Evolutionary conservation across 768 basidiomycete species (phyloP), one percentile per base, ranked within the genome.

Genomic region (Neoboletus magnificus): DNA sequence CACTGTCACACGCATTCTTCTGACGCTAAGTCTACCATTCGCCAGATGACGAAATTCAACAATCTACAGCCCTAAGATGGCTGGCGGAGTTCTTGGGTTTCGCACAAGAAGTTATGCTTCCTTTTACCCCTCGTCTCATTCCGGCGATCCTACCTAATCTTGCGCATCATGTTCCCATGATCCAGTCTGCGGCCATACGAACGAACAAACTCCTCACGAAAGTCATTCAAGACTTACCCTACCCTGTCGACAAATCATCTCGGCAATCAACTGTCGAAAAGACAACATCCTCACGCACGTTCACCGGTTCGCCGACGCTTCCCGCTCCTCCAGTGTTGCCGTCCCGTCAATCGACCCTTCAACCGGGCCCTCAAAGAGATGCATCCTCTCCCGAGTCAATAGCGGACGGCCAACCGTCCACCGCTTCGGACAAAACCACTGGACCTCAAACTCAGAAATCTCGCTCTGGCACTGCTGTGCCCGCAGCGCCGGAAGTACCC

Each of bases 31-130:
- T 30, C 48, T 8, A 48, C 50, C 15, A 39, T 44, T 50, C 36
- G 25, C 22, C 54, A 49, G 97, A 98, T 64, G 91, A 93, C 57
- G 94, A 96, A 66, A 91, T 96, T 29, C 94, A 97, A 60, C 93
- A 97, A 63, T 91, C 91, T 0, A 95, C 91, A 0, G 91, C 94
- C n/a, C 79, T 99, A 16, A 79, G 83, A 57, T 99, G 97, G 97
- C 76, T 99, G 23, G 83, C 91, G 7, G 92, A 94, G 60, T 93
- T 98, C 73, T 76, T 98, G 32, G 79, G 76, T 46, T 93, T 98
- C 63, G 88, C 86, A 2, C 86, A 89, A 51, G 91, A 94, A 67
- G 92, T 95, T 51, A 91, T 98, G 80, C 83, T 98, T 27, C 90
- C 91, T 2, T 97, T 97, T 66, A 93, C 93, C 0, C 94, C 97